Evolutionary conservation across 164 flowering plant genomes (phyloP).

Genomic region (Aristolochia californica): DNA sequence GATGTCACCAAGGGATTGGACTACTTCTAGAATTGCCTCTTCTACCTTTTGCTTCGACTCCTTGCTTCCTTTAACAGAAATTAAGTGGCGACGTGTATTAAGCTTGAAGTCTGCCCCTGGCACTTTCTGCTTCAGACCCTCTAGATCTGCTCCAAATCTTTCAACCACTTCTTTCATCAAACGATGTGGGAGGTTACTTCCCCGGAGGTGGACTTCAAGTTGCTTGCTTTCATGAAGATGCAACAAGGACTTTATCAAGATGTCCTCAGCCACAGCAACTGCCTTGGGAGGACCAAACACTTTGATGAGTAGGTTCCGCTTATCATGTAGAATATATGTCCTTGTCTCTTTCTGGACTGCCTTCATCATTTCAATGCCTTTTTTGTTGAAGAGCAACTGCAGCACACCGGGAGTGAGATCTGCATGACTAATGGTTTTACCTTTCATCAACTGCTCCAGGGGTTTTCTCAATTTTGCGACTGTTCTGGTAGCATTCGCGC

Average conservation of each 20-base stretch:
- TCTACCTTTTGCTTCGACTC: conserved; percentile 56
- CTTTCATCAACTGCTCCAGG: conserved; percentile 69
- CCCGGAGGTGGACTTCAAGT: conserved; percentile 63
- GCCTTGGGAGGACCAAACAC: conserved; percentile 51
- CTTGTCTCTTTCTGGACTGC: conserved; percentile 48
- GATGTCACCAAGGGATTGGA: conserved; percentile 14
- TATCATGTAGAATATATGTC: conserved; percentile 59
- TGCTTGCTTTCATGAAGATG: conserved; percentile 47
- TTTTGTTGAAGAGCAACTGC: conserved; percentile 50
- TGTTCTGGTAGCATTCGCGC: conserved; percentile 70
- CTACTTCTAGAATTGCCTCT: conserved; percentile 39
- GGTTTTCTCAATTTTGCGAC: conserved; percentile 77
- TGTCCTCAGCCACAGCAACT: conserved; percentile 38
- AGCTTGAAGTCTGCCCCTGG: conserved; percentile 54
- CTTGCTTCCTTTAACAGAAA: conserved; percentile 42
- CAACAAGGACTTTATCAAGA: conserved; percentile 40
- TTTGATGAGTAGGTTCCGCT: conserved; percentile 31
- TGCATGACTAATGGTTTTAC: conserved; percentile 41
- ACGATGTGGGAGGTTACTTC: conserved; percentile 42
- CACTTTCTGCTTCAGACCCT: conserved; percentile 53
- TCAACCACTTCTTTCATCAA: conserved; percentile 71
- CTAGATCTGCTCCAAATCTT: conserved; percentile 73
- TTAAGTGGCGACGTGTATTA: conserved; percentile 44
- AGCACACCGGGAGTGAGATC: conserved; percentile 50
- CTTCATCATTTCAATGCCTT: conserved; percentile 50